Evolutionary conservation across 495 filamentous ascomycete species (phyloP), one percentile per base, ranked within the genome.

Genomic region (Penicillium waksmanii): DNA sequence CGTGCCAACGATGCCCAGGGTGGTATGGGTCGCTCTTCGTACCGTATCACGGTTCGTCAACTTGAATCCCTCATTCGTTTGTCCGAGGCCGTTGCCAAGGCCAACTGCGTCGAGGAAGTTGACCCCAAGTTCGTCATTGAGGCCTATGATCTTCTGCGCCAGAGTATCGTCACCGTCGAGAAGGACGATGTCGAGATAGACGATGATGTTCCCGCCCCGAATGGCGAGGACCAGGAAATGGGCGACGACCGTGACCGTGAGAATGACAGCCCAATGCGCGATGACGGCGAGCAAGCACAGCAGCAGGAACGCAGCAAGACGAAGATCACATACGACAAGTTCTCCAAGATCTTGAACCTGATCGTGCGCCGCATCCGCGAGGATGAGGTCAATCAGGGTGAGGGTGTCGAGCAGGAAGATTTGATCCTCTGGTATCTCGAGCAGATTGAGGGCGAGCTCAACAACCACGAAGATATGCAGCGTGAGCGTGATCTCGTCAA

Each of bases 111-210:
- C 33, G 92, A 94, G 67, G 93, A 97, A 62, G 87, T 99, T 53
- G 86, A 86, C 0, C 83, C 89, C 31, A 85, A 84, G 0, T 94
- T 97, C 65, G 95, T 99, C 12, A 83, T 87, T 21, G 95, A 99
- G 72, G 95, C 93, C 3, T 97, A 87, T 68, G 89, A 93, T 51
- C 82, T 99, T 7, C 82, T 99, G 5, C 78, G 91, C 33, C 92
- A 96, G 75, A 93, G 89, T 74, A 98, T 99, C 70, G 96, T 99
- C 64, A 93, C 90, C 15, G 94, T 99, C 17, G 96, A 99, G 73
- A 95, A 97, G 65, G 95, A 99, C 64, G 95, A 99, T 62, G 88
- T 99, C 13, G 95, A 98, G 69, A 89, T 99, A 36, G 94, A 97
- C 27, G 88, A 90, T 5, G 89, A 90, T 4, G 89, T 89, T 21